These are phyloP conservation scores for Penicillium paneum DNA, from an alignment of 2,329 filamentous ascomycete species.

Conservation along the genomic window DNA sequence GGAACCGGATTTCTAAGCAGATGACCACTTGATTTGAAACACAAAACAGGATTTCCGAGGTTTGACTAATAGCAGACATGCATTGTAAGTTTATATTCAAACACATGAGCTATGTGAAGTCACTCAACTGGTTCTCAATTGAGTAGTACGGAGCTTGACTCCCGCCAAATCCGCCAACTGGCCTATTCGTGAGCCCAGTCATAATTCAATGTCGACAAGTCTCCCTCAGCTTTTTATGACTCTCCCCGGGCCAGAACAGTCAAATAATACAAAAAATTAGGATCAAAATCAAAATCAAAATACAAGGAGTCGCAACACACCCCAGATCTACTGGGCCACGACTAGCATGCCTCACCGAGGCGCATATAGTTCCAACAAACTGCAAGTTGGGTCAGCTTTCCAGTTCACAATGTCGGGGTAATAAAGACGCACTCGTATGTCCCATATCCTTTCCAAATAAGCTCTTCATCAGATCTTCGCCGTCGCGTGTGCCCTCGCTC, in stretches of 20 bases:
- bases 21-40: too few relatives aligned
- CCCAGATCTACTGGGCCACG: background rate
- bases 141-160: background rate
- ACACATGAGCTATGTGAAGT: too few relatives aligned
- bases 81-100: too few relatives aligned
- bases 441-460: conserved; percentile 70
- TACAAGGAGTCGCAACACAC: background rate
- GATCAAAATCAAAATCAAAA: background rate
- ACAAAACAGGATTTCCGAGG: too few relatives aligned
- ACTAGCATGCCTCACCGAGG: conserved; percentile 38
- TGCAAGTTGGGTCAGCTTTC: conserved; percentile 24
- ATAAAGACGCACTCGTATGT: conserved; percentile 55
- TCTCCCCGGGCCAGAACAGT: too few relatives aligned
- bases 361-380: conserved; percentile 57
- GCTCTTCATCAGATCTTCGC: conserved; percentile 59
- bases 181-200: too few relatives aligned
- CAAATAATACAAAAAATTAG: background rate
- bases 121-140: too few relatives aligned
- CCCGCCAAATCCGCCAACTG: too few relatives aligned
- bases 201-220: too few relatives aligned
- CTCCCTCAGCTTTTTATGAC: too few relatives aligned
- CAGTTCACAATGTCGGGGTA: background rate
- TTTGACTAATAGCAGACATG: too few relatives aligned
- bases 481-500: conserved; percentile 55
- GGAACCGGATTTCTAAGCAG: conserved; percentile 17